Percentiles rank a stretch among this genome's conserved stretches.
Conservation (phyloP, 2,329 filamentous ascomycete genomes). For the Cercospora zeina region DNA sequence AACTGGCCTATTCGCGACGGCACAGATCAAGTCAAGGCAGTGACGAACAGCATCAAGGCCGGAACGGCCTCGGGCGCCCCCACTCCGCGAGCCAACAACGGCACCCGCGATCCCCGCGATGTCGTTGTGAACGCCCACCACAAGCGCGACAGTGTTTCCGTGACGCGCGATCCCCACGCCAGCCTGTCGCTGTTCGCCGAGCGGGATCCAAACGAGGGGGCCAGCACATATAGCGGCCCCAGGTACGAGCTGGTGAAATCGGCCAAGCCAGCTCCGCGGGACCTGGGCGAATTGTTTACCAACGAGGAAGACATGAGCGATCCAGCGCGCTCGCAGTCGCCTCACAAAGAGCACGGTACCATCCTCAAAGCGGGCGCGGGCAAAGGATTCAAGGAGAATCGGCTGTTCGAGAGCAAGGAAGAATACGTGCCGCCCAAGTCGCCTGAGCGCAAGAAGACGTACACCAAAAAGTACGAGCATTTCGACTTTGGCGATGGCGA, state of each 20-base stretch:
- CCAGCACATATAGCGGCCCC: conserved; percentile 48
- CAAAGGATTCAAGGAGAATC: conserved; percentile 54
- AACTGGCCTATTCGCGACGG: conserved; percentile 95
- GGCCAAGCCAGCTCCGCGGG: conserved; percentile 67
- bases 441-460: conserved; percentile 57
- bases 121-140: conserved; percentile 34
- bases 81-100: conserved; percentile 21
- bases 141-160: conserved; percentile 38
- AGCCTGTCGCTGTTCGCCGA: conserved; percentile 74
- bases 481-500: conserved; percentile 75
- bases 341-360: conserved; percentile 41
- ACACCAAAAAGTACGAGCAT: conserved; percentile 80
- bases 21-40: conserved; percentile 74
- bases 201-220: conserved; percentile 61
- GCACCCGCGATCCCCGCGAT: conserved; percentile 29
- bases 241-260: conserved; percentile 65
- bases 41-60: conserved; percentile 39
- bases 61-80: conserved; percentile 31
- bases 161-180: conserved; percentile 57
- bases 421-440: conserved; percentile 41
- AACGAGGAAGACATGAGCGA: conserved; percentile 47
- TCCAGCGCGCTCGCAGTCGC: conserved; percentile 35
- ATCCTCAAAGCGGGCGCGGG: conserved; percentile 52
- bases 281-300: conserved; percentile 69
- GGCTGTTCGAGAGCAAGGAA: conserved; percentile 60